A percentile compares a stretch with the other conserved stretches of the same genome.
These are phyloP conservation scores for Fusarium algeriense DNA, from an alignment of 2,329 filamentous ascomycete genomes.

Conservation along the genomic window DNA sequence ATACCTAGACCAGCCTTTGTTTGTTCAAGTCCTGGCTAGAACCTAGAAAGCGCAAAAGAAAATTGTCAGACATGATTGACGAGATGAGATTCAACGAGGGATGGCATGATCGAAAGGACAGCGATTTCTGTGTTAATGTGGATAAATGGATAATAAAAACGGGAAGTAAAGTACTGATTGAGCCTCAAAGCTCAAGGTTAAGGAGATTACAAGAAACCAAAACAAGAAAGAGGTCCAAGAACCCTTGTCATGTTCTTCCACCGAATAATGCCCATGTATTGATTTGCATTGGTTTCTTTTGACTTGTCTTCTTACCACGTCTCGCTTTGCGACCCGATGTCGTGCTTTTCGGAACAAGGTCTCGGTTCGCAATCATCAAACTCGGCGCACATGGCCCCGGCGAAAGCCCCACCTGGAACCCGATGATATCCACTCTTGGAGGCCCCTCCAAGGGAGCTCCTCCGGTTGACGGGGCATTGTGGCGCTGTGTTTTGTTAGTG, in stretches of 20 bases:
- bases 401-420: conserved; percentile 20
- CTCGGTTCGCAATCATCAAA: conserved; percentile 35
- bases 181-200: neutral
- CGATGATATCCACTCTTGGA: conserved; percentile 35
- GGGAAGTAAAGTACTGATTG: neutral
- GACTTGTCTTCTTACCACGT: neutral
- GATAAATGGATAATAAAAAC: conserved; percentile 6
- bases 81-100: conserved; percentile 31
- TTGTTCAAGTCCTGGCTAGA: conserved; percentile 20
- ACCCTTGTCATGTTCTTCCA: neutral
- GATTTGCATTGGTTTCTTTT: neutral
- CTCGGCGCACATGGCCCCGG: conserved; percentile 29
- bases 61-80: conserved; percentile 33
- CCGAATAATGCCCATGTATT: neutral
- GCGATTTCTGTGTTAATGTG: conserved; percentile 4
- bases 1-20: neutral
- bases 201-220: conserved; percentile 19
- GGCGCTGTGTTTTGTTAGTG: conserved; percentile 13
- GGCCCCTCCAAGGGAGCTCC: conserved; percentile 27
- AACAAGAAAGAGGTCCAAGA: conserved; percentile 22
- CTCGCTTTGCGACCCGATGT: conserved; percentile 17
- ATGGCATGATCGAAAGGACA: conserved; percentile 20
- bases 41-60: conserved; percentile 23
- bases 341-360: conserved; percentile 34
- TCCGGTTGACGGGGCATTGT: conserved; percentile 36